Evolutionary conservation across 805 yeast species (phyloP), one percentile per base, ranked within the genome.

Genomic region (Candida anglica): DNA sequence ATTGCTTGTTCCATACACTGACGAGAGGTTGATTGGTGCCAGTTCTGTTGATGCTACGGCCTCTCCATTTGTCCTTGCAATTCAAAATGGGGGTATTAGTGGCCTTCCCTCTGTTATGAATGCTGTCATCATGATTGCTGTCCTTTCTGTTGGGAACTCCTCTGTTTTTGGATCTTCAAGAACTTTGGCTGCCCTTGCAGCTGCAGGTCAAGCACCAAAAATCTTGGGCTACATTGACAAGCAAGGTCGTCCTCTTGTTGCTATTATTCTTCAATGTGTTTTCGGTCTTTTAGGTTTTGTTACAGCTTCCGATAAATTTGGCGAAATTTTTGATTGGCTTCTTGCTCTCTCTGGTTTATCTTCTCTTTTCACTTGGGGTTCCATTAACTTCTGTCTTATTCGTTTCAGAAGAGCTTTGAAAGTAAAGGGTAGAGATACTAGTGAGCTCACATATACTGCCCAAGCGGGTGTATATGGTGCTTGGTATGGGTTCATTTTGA

Each of bases 381-480:
- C 77, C 3, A 69, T 72, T 30, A 56, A 65, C 34, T 25, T 64
- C 9, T 62, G 71, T 38, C 67, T 60, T 38, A 51, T 73, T 32
- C 57, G 73, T 46, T 71, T 71, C 50, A 64, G 91, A 69, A 56
- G 66, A 37, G 91, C 84, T 7, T 59, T 87, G 60, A 52, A 56
- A 2, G 69, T 57, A 5, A 86, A 82, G 59, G 87, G 87, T 31
- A 74, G 89, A 64, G 55, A 66, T 13, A 63, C 79, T 8, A 77
- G 75, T 38, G 93, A 86, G 57, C 63, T 86, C 32, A 69, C 81
- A 0, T 86, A 75, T 59, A 67, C 65, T 31, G 72, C 95, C 5
- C 81, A 78, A 38, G 65, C 72, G 24, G 95, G 95, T 47, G 56
- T 79, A 19, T 61, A 53, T 44, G 94, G 94, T 33, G 81, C 94